A percentile compares a stretch with the other conserved stretches of the same genome.
Evolutionary conservation across 768 basidiomycete genomes (phyloP).

Genomic region (Leccinum rimulosum): DNA sequence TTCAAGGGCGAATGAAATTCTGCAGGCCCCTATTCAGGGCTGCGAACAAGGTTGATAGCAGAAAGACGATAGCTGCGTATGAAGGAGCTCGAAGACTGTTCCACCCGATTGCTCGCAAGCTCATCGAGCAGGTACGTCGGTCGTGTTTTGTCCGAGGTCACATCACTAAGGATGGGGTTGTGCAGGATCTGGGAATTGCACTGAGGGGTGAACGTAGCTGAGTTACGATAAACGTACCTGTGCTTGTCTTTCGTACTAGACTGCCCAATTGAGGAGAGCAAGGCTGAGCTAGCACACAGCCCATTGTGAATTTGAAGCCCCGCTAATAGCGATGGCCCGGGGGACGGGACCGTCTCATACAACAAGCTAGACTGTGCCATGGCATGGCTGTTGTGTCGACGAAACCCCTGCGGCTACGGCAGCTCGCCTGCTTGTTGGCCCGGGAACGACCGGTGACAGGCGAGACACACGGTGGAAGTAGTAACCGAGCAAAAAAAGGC

Average conservation of each 20-base stretch:
- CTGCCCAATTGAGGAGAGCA: neutral
- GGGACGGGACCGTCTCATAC: too few relatives aligned
- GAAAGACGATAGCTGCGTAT: conserved; percentile 38
- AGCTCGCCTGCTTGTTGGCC: neutral
- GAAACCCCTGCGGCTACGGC: neutral
- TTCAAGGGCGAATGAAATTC: conserved; percentile 57
- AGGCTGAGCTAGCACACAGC: neutral
- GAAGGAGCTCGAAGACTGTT: conserved; percentile 34
- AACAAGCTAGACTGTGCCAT: neutral
- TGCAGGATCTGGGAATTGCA: conserved; percentile 26
- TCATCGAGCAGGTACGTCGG: conserved; percentile 46
- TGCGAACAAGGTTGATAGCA: conserved; percentile 35
- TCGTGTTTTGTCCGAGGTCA: too few relatives aligned
- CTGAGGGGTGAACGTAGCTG: neutral
- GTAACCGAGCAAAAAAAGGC: conserved; percentile 4
- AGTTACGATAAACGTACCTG: neutral
- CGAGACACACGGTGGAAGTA: neutral
- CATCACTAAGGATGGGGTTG: neutral
- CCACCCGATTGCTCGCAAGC: conserved; percentile 50
- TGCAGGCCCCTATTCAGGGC: conserved; percentile 48
- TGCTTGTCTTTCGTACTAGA: neutral
- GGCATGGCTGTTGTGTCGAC: neutral
- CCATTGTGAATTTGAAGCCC: neutral
- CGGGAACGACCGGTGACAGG: neutral
- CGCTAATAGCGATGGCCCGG: neutral